phyloP scores from a whole-genome alignment of 345 rosid genomes.

The Trapa incisa region DNA sequence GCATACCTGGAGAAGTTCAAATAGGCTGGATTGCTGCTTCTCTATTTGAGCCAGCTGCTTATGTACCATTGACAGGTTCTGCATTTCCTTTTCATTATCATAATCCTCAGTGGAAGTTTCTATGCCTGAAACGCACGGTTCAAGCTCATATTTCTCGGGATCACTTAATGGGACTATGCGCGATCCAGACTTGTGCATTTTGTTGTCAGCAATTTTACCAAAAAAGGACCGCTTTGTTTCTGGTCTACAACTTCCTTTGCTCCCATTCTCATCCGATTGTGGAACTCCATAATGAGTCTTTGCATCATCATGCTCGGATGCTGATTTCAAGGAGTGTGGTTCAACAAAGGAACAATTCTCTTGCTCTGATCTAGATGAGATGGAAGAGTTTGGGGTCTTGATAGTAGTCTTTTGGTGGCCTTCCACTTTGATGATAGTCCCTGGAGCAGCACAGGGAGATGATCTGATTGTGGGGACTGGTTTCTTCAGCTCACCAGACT shows the following conservation, averaged over 20 bases:
- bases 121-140: slow-evolving; percentile 12
- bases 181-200: slow-evolving; percentile 41
- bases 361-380: slow-evolving; percentile 15
- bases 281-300: slow-evolving; percentile 13
- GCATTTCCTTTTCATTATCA: slow-evolving; percentile 43
- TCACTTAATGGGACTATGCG: slow-evolving; percentile 48
- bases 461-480: slow-evolving; percentile 44
- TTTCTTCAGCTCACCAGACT: slow-evolving; percentile 37
- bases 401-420: slow-evolving; percentile 21
- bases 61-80: slow-evolving; percentile 50
- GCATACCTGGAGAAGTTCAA: slow-evolving; percentile 71
- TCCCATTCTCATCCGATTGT: slow-evolving; percentile 19
- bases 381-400: slow-evolving; percentile 18
- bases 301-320: slow-evolving; percentile 15
- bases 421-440: slow-evolving; percentile 31
- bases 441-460: slow-evolving; percentile 27
- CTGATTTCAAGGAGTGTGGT: slow-evolving; percentile 15
- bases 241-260: slow-evolving; percentile 17
- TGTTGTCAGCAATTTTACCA: slow-evolving; percentile 19
- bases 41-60: slow-evolving; percentile 80
- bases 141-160: slow-evolving; percentile 27
- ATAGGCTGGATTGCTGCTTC: slow-evolving; percentile 67
- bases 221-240: slow-evolving; percentile 37
- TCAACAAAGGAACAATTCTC: slow-evolving; percentile 16
- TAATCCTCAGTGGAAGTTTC: slow-evolving; percentile 21